Evolutionary conservation across 805 yeast species (phyloP), one percentile per base, ranked within the genome.

Genomic region (Kuraishia piskuri): DNA sequence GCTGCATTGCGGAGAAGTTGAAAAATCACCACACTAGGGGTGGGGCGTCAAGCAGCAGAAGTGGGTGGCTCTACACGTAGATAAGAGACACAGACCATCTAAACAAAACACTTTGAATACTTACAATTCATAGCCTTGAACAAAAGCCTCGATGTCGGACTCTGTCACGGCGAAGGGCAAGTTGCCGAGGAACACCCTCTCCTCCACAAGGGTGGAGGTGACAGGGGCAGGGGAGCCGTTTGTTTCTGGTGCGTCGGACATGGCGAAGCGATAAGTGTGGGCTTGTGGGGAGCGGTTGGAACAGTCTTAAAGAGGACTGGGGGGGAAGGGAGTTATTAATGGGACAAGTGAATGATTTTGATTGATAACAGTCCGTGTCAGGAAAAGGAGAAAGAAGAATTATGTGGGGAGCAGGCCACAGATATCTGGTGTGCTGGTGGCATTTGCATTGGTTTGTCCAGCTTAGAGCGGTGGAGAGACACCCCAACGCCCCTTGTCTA

Each of bases 121-220:
- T 50, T 64, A 73, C 78, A 71, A 67, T 23, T 70, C 65, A 53
- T 68, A 69, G 10, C 63, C 70, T 8, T 67, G 65, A 22, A 79
- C 69, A 55, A 72, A 67, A 14, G 63, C 68, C 52, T 66, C 67
- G 49, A 79, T 67, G 52, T 78, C 79, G 4, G 71, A 75, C 58
- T 76, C 79, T 17, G 76, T 68, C 21, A 75, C 70, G 40, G 64
- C 64, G 61, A 68, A 76, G 44, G 71, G 72, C 53, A 79, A 64
- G 59, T 78, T 78, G 49, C 75, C 75, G 48, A 78, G 71, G 55
- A 72, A 74, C 22, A 77, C 69, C 50, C 73, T 74, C 50, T 73
- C 77, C 54, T 74, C 78, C 17, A 31, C 40, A 12, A 31, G 40
- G 56, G 76, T 70, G 54, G 68, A n/a, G n/a, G n/a, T n/a, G n/a